These are phyloP conservation scores for Acer campestre DNA, from an alignment of 345 rosid genomes.

Conservation along the genomic window DNA sequence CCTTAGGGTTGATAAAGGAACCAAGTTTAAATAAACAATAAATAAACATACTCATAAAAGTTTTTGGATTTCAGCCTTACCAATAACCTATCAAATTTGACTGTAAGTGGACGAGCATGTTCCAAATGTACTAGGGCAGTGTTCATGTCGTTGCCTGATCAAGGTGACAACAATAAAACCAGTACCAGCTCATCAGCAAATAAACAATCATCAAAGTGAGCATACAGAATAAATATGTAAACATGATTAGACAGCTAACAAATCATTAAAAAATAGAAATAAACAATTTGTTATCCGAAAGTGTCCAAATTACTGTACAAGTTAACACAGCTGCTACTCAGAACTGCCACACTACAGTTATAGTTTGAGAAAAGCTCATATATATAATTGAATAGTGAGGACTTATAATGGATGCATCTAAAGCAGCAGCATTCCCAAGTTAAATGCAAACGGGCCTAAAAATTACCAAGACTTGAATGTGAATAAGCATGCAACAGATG, in stretches of 20 bases:
- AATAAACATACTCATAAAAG: slow-evolving; percentile 4
- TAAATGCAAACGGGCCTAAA: background rate
- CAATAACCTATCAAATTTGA: slow-evolving; percentile 73
- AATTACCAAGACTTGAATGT: slow-evolving; percentile 14
- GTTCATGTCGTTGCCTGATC: slow-evolving; percentile 38
- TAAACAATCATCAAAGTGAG: slow-evolving; percentile 1
- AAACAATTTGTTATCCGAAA: slow-evolving; percentile 4
- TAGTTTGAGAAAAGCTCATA: background rate
- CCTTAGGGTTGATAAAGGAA: background rate
- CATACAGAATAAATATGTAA: background rate
- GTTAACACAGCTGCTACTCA: background rate
- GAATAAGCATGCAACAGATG: slow-evolving; percentile 10
- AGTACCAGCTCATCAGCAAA: slow-evolving; percentile 20
- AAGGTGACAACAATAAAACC: slow-evolving; percentile 18
- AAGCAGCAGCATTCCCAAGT: background rate
- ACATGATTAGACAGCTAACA: slow-evolving; percentile 26
- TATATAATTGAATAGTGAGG: slow-evolving; percentile 2
- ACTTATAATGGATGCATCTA: background rate
- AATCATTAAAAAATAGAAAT: background rate
- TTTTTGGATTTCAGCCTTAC: slow-evolving; percentile 43
- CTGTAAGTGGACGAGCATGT: slow-evolving; percentile 48
- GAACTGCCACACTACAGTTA: background rate
- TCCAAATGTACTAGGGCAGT: slow-evolving; percentile 47
- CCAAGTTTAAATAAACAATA: background rate
- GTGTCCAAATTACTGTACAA: background rate